A percentile compares a stretch with the other conserved stretches of the same genome.
Conservation (phyloP, 345 rosid genomes). For the Populus simonii region DNA sequence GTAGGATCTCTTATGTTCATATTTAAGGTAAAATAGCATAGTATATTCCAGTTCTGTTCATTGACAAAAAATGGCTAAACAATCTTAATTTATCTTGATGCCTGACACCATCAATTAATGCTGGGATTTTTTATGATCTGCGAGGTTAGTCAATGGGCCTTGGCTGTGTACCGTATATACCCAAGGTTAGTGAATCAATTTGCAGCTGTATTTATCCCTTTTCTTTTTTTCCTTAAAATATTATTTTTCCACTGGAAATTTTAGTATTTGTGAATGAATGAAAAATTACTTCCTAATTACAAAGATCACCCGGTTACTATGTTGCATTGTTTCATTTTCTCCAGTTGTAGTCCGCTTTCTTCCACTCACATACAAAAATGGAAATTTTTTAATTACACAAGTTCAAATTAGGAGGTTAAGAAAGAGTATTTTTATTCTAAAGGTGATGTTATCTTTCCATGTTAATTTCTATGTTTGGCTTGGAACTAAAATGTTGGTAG, state of each 20-base stretch:
- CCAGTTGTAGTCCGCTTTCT: background rate
- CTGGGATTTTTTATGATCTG: conserved; percentile 24
- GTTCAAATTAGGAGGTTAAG: background rate
- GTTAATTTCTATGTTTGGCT: background rate
- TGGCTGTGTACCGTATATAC: conserved; percentile 93
- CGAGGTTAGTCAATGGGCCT: conserved; percentile 97
- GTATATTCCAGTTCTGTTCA: background rate
- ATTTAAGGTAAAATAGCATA: conserved; percentile 62
- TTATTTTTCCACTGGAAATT: background rate
- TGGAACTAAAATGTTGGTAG: background rate
- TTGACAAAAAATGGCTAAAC: background rate
- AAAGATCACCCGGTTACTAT: background rate
- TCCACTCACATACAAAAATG: background rate
- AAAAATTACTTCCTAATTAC: background rate
- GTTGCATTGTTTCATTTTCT: background rate
- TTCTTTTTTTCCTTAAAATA: background rate
- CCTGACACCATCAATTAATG: conserved; percentile 5
- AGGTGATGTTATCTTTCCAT: background rate
- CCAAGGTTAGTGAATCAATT: conserved; percentile 61
- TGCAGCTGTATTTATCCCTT: conserved; percentile 2
- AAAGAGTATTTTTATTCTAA: background rate
- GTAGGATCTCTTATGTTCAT: conserved; percentile 96
- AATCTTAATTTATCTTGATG: background rate
- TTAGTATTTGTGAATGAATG: background rate
- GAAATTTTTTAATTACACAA: background rate